Base-by-base conservation (phyloP, 179 eudicot species). In the Dionaea muscipula region DNA sequence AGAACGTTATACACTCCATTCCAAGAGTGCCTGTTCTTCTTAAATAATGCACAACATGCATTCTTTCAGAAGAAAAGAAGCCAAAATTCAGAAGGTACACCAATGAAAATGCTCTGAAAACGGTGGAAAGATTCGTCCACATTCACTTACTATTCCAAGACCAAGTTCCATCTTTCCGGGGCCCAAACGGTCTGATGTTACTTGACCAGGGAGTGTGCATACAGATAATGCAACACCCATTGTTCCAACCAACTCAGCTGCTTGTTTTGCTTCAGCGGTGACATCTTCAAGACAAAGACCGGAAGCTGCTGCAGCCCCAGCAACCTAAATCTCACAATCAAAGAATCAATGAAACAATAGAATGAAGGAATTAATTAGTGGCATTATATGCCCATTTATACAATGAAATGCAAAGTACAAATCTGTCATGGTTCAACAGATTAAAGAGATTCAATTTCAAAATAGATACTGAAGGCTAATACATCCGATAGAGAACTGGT, bases 161-260 rank as follows among this genome's bases (percentile, higher is more conserved):
- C 98, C 98, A 72, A 91, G 88, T 73, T 91, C 98, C 94, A 91
- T 86, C 75, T 84, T 91, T 60, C 95, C 98, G 43, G 94, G 88
- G 59, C 98, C 98, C 66, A 91, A 59, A 60, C 98, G 98, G 49
- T 91, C 95, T 60, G 98, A 66, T 45, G 84, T 70, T 21, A 76
- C 81, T 71, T 80, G 88, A 60, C 95, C 98, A 45, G 98, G 98
- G 56, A 82, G 72, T 47, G 95, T 86, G 78, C 98, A 86, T 58
- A 87, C 88, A 53, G 95, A 86, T 51, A 91, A 68, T 59, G 98
- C 95, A 77, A 87, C 94, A 56, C 95, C 95, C 95, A 91, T 87
- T 38, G 98, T 91, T 48, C 98, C 98, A 52, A 91, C 79, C 77
- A 78, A 69, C 73, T 76, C 94, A 56, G 94, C 77, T 68, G 94